Evolutionary conservation across 495 filamentous ascomycete species (phyloP).

Genomic region (Aspergillus affinis): DNA sequence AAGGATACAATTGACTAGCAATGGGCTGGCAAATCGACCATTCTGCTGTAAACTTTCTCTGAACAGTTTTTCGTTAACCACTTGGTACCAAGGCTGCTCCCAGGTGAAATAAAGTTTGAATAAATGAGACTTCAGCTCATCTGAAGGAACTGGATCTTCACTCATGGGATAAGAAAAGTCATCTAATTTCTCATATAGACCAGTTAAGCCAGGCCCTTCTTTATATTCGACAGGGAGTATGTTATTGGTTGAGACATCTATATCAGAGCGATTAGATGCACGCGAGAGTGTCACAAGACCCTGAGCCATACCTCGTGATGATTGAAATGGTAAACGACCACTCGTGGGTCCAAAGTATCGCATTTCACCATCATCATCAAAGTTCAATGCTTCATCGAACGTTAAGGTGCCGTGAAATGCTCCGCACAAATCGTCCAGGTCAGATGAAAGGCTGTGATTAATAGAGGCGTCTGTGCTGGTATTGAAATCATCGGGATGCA

Average conservation of each 20-base stretch:
- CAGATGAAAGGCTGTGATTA: neutral
- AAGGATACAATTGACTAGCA: slow-evolving; percentile 74
- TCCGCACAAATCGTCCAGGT: slow-evolving; percentile 23
- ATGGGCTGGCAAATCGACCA: slow-evolving; percentile 64
- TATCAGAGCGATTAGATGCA: neutral
- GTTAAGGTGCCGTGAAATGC: slow-evolving; percentile 30
- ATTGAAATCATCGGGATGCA: neutral
- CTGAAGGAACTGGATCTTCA: slow-evolving; percentile 10
- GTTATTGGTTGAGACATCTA: neutral
- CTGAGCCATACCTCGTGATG: slow-evolving; percentile 8
- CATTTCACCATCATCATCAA: slow-evolving; percentile 33
- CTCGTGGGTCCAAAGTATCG: slow-evolving; percentile 33
- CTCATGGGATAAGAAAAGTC: neutral
- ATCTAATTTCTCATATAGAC: too few relatives aligned
- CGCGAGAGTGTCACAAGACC: neutral
- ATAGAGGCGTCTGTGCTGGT: neutral
- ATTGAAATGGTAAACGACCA: slow-evolving; percentile 26
- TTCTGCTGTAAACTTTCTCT: slow-evolving; percentile 59
- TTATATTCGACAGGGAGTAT: neutral
- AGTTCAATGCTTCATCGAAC: slow-evolving; percentile 32
- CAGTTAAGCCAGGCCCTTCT: neutral
- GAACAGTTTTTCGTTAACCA: slow-evolving; percentile 73
- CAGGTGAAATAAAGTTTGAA: slow-evolving; percentile 70
- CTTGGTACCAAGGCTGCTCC: slow-evolving; percentile 73
- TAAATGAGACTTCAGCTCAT: slow-evolving; percentile 25